Percentiles rank a stretch among this genome's conserved stretches.
phyloP scores from a whole-genome alignment of 1,284 basidiomycete genomes.

The Polyporus tsugae region DNA sequence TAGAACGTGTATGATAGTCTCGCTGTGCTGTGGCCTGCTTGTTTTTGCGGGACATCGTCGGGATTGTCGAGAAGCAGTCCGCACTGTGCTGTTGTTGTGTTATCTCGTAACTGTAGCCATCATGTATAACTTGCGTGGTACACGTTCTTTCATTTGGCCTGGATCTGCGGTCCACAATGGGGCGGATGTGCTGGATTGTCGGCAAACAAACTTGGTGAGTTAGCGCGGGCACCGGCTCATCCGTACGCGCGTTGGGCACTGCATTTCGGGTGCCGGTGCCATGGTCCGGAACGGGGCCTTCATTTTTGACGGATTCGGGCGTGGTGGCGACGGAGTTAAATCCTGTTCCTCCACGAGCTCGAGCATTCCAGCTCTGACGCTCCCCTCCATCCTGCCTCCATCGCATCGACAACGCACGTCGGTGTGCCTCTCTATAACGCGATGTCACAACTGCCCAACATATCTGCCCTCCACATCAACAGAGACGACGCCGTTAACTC shows the following conservation, averaged over 20 bases:
- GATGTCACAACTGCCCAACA: conserved; percentile 12
- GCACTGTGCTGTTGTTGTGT: conserved; percentile 10
- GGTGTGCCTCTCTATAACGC: not conserved
- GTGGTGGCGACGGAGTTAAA: not conserved
- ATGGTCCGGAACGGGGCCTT: conserved; percentile 9
- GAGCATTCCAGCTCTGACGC: not conserved
- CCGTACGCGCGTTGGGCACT: not conserved
- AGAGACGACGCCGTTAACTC: conserved; percentile 9
- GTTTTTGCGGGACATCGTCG: conserved; percentile 21
- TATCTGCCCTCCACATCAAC: conserved; percentile 10
- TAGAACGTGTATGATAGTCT: conserved; percentile 27
- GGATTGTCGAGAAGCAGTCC: conserved; percentile 1
- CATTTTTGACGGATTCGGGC: conserved; percentile 12
- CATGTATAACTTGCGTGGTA: conserved; percentile 20
- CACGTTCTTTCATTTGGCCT: conserved; percentile 28
- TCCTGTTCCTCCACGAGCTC: not conserved
- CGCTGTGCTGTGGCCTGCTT: conserved; percentile 9
- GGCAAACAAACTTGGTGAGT: conserved; percentile 21
- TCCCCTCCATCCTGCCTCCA: not conserved
- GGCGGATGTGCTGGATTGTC: conserved; percentile 10
- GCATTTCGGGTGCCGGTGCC: conserved; percentile 7
- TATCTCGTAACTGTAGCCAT: conserved; percentile 12
- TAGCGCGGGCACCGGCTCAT: conserved; percentile 16
- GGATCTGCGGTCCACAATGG: not conserved
- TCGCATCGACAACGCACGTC: not conserved